A percentile compares a stretch with the other conserved stretches of the same genome.
These are phyloP conservation scores for Boletus sp. DNA, from an alignment of 768 basidiomycete genomes.

Conservation along the genomic window DNA sequence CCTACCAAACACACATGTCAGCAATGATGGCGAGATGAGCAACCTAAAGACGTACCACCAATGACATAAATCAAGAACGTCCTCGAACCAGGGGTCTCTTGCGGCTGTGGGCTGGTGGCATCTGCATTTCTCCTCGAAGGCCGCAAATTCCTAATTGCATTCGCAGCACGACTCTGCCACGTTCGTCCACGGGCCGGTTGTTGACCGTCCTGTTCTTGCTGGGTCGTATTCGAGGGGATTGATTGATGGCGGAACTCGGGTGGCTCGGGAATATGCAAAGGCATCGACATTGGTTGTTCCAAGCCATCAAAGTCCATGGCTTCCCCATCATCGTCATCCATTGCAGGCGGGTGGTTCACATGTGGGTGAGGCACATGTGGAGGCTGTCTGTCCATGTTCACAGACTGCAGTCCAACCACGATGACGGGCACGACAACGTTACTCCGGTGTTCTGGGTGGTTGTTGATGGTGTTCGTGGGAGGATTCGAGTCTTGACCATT, in stretches of 20 bases:
- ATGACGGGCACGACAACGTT: slow-evolving; percentile 76
- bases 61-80: slow-evolving; percentile 92
- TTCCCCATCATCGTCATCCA: slow-evolving; percentile 28
- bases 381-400: slow-evolving; percentile 46
- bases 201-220: slow-evolving; percentile 16
- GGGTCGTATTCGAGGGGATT: slow-evolving; percentile 10
- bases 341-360: slow-evolving; percentile 10
- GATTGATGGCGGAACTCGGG: slow-evolving; percentile 18
- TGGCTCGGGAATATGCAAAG: slow-evolving; percentile 29
- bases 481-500: slow-evolving; percentile 15
- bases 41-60: slow-evolving; percentile 50
- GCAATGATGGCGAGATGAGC: background rate
- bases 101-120: slow-evolving; percentile 20
- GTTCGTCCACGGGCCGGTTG: slow-evolving; percentile 35
- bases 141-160: slow-evolving; percentile 56
- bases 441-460: slow-evolving; percentile 25
- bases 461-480: slow-evolving; percentile 15
- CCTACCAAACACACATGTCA: slow-evolving; percentile 42
- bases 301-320: slow-evolving; percentile 25
- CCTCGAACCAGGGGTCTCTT: slow-evolving; percentile 33
- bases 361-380: slow-evolving; percentile 20
- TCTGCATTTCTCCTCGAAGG: slow-evolving; percentile 33
- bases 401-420: slow-evolving; percentile 79
- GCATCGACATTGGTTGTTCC: slow-evolving; percentile 25
- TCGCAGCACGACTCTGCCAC: slow-evolving; percentile 65